Percentiles rank a stretch among this genome's conserved stretches.
Conservation (phyloP, 805 yeast genomes). For the Cyberlindnera suaveolens region DNA sequence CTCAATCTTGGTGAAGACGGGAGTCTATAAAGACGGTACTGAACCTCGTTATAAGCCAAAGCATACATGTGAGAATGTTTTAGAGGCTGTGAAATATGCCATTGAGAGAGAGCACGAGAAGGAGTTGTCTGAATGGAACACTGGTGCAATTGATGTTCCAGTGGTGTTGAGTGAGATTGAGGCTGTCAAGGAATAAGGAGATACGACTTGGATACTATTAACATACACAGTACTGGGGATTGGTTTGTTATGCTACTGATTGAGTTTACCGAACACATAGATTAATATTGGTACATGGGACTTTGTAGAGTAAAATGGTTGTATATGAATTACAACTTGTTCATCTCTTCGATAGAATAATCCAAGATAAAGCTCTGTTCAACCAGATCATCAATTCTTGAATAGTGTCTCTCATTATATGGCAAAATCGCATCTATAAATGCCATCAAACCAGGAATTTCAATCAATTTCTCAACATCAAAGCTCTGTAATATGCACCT, state of each 20-base stretch:
- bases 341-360: constrained; percentile 77
- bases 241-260: not conserved
- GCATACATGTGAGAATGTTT: constrained; percentile 62
- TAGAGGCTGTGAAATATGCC: constrained; percentile 79
- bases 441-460: constrained; percentile 60
- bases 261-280: not conserved
- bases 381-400: constrained; percentile 68
- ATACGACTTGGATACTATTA: not conserved
- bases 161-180: constrained; percentile 38
- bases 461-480: constrained; percentile 49
- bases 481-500: constrained; percentile 54
- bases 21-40: constrained; percentile 79
- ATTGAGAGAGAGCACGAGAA: constrained; percentile 71
- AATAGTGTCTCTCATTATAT: constrained; percentile 80
- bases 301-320: not conserved
- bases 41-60: constrained; percentile 76
- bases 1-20: constrained; percentile 80
- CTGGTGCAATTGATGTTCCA: constrained; percentile 46
- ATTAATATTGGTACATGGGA: not conserved
- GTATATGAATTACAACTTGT: constrained; percentile 23
- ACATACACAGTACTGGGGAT: not conserved
- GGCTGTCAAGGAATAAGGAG: not conserved
- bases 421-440: constrained; percentile 76
- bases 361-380: constrained; percentile 86
- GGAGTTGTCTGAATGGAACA: constrained; percentile 74